Base-by-base conservation (phyloP, 2,329 filamentous ascomycete genomes). In the Fusarium drepaniforme region DNA sequence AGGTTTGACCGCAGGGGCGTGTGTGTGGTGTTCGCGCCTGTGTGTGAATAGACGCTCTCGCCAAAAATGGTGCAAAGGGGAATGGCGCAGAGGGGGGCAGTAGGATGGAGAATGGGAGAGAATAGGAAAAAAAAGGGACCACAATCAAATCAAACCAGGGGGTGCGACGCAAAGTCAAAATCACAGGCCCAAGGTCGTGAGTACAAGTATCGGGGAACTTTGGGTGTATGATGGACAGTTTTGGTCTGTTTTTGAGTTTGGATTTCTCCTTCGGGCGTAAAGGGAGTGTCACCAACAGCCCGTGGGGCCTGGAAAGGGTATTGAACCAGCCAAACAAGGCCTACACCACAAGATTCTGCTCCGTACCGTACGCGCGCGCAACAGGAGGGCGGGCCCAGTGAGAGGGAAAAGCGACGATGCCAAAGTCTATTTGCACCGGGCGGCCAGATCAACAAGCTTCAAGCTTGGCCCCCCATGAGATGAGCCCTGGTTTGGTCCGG, bases 361-460 rank as follows among this genome's bases (percentile, higher is more conserved):
- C 51, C 53, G 33, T 56, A 61, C 42, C 60, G 42, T 66, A 65
- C 56, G 70, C 70, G 67, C 64, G 67, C 67, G 64, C 64, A 42
- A 67, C 58, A 44, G 21, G 58, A 61, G 64, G 56, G 63, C 49
- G 58, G 66, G 49, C 53, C 68, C 66, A 76, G 69, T 38, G 23
- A 59, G 33, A 59, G 33, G 33, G 23, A 61, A 67, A 62, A 72
- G 38, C 23, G 72, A 70, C 70, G 72, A 77, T 74, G 72, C 74
- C 66, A 77, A 78, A 78, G 76, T 78, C 74, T 78, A 78, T 77
- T 77, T 74, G 67, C 76, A 76, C 72, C 67, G 73, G 59, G 61
- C 53, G 56, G 44, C 40, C 62, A 67, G 71, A 68, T 74, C 70
- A 70, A 67, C 73, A 77, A 60, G 65, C 74, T 73, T 68, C 63